phyloP scores from a whole-genome alignment of 139 green algal species.

The Astrephomene gubernaculifera region DNA sequence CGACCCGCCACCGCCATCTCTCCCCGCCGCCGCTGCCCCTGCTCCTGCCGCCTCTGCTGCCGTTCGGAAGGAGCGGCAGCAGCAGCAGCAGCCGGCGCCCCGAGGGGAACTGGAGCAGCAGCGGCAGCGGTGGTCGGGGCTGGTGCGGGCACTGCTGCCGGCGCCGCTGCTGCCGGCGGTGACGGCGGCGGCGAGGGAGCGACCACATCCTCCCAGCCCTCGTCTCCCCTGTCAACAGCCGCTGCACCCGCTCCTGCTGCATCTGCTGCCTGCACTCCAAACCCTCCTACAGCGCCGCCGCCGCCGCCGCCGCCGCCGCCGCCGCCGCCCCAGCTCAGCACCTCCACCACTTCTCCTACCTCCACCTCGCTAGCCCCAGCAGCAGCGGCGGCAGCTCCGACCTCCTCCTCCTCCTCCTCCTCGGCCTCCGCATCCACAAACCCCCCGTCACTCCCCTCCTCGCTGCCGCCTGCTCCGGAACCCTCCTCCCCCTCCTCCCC shows the following conservation, averaged over 20 bases:
- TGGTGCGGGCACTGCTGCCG: background rate
- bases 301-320: background rate
- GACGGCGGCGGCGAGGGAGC: background rate
- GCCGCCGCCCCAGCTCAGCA: background rate
- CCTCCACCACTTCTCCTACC: too few relatives aligned
- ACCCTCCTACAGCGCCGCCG: background rate
- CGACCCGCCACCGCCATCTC: background rate
- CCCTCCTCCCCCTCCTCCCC: too few relatives aligned
- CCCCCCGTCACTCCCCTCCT: too few relatives aligned
- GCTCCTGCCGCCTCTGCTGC: background rate
- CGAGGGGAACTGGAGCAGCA: background rate
- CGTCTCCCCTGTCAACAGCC: background rate
- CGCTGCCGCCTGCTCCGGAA: too few relatives aligned
- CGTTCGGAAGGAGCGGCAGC: background rate
- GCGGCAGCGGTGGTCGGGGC: background rate
- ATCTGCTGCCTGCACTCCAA: background rate
- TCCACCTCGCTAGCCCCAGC: too few relatives aligned
- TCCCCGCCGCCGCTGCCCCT: background rate
- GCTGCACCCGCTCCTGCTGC: background rate
- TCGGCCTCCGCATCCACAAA: too few relatives aligned
- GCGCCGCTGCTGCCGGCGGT: background rate
- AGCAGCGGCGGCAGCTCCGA: too few relatives aligned
- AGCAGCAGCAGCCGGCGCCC: background rate
- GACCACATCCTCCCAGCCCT: slow-evolving; percentile 13
- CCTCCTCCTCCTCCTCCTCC: too few relatives aligned